Evolutionary conservation across 306 rosid genomes (phyloP), one percentile per base, ranked within the genome.

Genomic region (Amphicarpaea edgeworthii): DNA sequence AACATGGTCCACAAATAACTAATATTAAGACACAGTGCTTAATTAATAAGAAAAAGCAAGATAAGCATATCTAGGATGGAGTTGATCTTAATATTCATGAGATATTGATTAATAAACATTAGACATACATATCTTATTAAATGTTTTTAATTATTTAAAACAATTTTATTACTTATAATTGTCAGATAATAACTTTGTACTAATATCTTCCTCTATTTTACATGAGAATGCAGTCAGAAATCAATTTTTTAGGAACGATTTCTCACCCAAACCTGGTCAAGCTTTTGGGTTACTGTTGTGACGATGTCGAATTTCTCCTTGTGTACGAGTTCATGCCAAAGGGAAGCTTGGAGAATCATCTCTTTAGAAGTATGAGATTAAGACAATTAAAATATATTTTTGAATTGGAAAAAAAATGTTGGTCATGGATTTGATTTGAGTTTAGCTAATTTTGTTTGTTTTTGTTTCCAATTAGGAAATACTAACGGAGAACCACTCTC

Each of bases 281-380:
- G 82, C 83, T 95, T 41, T 73, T 92, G 68, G 98, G 98, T 50
- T 92, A 86, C 68, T 95, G 97, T 62, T 75, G 83, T 86, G 96
- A 95, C 8, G 88, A 82, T 17, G 71, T 63, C 40, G 96, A 90
- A 71, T 84, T 95, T 50, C 97, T 95, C 5, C 98, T 92, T 81
- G 96, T 92, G 49, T 95, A 95, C 58, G 97, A 95, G 83, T 95
- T 84, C 85, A 81, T 95, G 97, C 83, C 81, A 58, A 89, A 30
- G 75, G 98, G 98, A 68, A 95, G 97, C 87, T 87, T 95, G 90
- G 97, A 95, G 88, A 84, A 80, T 70, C 97, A 92, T 83, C 98
- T 95, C 17, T 92, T 95, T 63, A 79, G 96, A 86, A 87, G 98
- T 95, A 90, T 6, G 90, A 79, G 57, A 43, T 77, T 68, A 6